Evolutionary conservation across 2,329 filamentous ascomycete species (phyloP), one percentile per base, ranked within the genome.

Genomic region (Colletotrichum musae): DNA sequence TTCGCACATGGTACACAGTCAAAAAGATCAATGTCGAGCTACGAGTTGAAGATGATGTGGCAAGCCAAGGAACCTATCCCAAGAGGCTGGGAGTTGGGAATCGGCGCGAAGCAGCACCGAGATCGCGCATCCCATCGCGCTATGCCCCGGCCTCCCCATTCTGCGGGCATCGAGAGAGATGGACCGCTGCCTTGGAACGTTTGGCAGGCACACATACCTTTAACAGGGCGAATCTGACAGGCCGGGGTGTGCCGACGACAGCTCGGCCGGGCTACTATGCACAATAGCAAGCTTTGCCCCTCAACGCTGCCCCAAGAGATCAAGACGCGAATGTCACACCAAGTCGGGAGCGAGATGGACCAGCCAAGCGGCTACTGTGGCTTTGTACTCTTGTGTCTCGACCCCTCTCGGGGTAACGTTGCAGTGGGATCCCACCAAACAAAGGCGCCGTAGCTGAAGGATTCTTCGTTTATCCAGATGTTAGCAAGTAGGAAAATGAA

Each of bases 371-470:
- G 28, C 50, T 50, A 39, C 52, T n/a, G 16, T 5, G 41, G 15
- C 41, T 43, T 43, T 51, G 28, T 28, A n/a, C 18, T n/a, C n/a
- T 47, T 36, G 43, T 59, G n/a, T 21, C 43, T 51, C 26, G 18
- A 32, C 16, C 45, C 47, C 21, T n/a, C 41, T 68, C 64, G 47
- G 59, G 59, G 59, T 54, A 64, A 58, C 58, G 59, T 58, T 68
- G 47, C 59, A 64, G 52, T 26, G 59, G 18, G 16, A 52, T 52
- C 21, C 45, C 18, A 36, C 39, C 58, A 57, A 45, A 51, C 24
- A 52, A 18, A 50, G 47, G 18, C 18, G 13, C 47, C 21, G 7
- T 12, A 21, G 13, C 6, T 45, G 59, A 21, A 45, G 48, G 50
- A 62, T 36, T 47, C 21, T 4, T 4, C 2, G 6, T 50, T n/a